These are phyloP conservation scores for Tetrapisispora fleetii DNA, from an alignment of 805 yeast species.

Conservation along the genomic window DNA sequence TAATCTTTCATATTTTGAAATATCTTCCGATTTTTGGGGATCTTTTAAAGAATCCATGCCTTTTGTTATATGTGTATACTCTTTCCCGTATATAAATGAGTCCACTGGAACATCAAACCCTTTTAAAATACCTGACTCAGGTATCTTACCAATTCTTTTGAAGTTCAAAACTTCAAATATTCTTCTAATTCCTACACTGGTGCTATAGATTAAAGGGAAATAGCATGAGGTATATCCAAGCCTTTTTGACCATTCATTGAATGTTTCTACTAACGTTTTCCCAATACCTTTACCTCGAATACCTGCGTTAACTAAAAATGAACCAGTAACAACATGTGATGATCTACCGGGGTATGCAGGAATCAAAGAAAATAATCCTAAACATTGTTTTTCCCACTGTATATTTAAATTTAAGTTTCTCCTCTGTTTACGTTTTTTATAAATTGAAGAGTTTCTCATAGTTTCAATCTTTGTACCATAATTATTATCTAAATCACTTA, in stretches of 20 bases:
- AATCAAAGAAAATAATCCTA: slow-evolving; percentile 77
- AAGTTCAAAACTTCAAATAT: slow-evolving; percentile 72
- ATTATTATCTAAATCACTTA: slow-evolving; percentile 11
- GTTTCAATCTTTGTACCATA: slow-evolving; percentile 16
- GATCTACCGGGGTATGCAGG: slow-evolving; percentile 91
- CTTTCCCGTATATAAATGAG: slow-evolving; percentile 76
- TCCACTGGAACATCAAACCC: slow-evolving; percentile 82
- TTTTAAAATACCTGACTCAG: slow-evolving; percentile 80
- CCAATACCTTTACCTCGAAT: slow-evolving; percentile 91
- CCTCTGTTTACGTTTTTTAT: slow-evolving; percentile 20
- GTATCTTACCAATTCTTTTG: slow-evolving; percentile 67
- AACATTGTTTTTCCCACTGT: slow-evolving; percentile 88
- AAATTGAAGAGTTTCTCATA: slow-evolving; percentile 19
- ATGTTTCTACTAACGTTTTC: slow-evolving; percentile 70
- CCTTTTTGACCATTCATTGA: slow-evolving; percentile 81
- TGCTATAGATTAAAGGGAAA: slow-evolving; percentile 80
- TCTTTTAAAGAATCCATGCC: slow-evolving; percentile 24
- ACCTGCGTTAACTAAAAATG: slow-evolving; percentile 84
- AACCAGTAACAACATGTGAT: slow-evolving; percentile 86
- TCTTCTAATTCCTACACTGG: slow-evolving; percentile 72
- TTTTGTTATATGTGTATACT: slow-evolving; percentile 43
- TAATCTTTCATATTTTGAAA: slow-evolving; percentile 61
- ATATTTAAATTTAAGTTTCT: slow-evolving; percentile 30
- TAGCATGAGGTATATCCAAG: slow-evolving; percentile 78
- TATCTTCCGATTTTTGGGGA: slow-evolving; percentile 19